These are phyloP conservation scores for Camillea tinctor DNA, from an alignment of 2,329 filamentous ascomycete species.

Conservation along the genomic window DNA sequence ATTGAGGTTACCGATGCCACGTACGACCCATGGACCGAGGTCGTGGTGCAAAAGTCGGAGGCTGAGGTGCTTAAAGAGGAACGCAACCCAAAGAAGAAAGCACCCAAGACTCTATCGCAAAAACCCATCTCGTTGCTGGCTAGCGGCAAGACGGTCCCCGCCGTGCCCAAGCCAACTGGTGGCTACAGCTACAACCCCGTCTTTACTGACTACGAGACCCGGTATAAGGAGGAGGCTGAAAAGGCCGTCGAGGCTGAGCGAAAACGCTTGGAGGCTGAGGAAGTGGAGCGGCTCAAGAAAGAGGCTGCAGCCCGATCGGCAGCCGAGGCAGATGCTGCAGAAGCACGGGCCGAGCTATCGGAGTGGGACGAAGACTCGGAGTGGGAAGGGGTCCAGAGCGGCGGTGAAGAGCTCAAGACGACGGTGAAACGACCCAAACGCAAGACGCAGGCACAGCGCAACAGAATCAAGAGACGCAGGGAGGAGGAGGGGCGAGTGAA, in stretches of 20 bases:
- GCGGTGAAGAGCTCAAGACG: conserved; percentile 63
- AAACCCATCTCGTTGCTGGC: conserved; percentile 80
- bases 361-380: conserved; percentile 86
- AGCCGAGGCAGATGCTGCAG: conserved; percentile 72
- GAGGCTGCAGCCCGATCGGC: conserved; percentile 69
- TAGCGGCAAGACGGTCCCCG: conserved; percentile 74
- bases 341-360: conserved; percentile 62
- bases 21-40: conserved; percentile 74
- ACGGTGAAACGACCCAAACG: conserved; percentile 75
- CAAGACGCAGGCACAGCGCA: conserved; percentile 83
- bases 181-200: conserved; percentile 91
- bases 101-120: conserved; percentile 72
- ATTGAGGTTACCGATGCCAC: conserved; percentile 59
- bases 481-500: conserved; percentile 76
- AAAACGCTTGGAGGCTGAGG: conserved; percentile 66
- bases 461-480: conserved; percentile 85
- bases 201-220: conserved; percentile 80
- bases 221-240: conserved; percentile 71
- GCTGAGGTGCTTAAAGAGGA: conserved; percentile 35
- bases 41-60: conserved; percentile 17
- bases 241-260: conserved; percentile 79
- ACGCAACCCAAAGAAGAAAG: conserved; percentile 57
- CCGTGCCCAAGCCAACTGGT: conserved; percentile 74
- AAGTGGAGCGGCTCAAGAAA: conserved; percentile 63
- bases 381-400: conserved; percentile 88